Evolutionary conservation across 2,329 filamentous ascomycete species (phyloP).

Genomic region (Stachybotrys echinatus): DNA sequence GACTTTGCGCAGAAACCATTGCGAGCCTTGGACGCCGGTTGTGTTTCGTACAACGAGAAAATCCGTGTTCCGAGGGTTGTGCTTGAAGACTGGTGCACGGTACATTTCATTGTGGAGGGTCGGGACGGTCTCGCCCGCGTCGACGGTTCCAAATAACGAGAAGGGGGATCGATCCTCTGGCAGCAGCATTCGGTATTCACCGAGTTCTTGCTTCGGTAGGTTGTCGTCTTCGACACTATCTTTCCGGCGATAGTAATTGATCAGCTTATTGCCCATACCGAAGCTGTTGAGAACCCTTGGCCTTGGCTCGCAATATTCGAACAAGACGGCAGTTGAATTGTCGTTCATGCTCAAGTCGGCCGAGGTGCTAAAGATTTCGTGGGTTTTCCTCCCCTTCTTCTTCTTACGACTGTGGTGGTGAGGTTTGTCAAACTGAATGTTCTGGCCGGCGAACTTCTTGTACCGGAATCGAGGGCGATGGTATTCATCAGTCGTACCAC

Average conservation of each 20-base stretch:
- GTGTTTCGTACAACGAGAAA: constrained; percentile 82
- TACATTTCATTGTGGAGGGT: constrained; percentile 96
- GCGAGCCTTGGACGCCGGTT: constrained; percentile 71
- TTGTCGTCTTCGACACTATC: constrained; percentile 65
- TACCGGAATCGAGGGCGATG: constrained; percentile 77
- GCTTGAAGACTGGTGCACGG: constrained; percentile 87
- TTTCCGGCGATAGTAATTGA: constrained; percentile 94
- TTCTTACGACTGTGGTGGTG: constrained; percentile 73
- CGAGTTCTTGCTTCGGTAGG: constrained; percentile 76
- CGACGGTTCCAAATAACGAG: constrained; percentile 88
- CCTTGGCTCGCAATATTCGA: constrained; percentile 94
- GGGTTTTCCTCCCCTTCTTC: constrained; percentile 67
- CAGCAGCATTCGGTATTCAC: constrained; percentile 81
- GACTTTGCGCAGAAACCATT: constrained; percentile 81
- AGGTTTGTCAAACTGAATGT: constrained; percentile 69
- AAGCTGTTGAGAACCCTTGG: constrained; percentile 92
- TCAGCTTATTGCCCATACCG: constrained; percentile 91
- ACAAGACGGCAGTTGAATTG: constrained; percentile 79
- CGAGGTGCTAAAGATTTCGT: constrained; percentile 72
- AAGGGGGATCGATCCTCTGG: constrained; percentile 96
- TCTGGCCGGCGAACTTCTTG: constrained; percentile 58
- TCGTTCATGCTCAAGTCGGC: constrained; percentile 83
- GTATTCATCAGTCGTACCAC: constrained; percentile 70
- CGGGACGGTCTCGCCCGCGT: constrained; percentile 83
- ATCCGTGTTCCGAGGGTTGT: constrained; percentile 70